Evolutionary conservation across 768 basidiomycete genomes (phyloP).

Genomic region (Psilocybe sp.): DNA sequence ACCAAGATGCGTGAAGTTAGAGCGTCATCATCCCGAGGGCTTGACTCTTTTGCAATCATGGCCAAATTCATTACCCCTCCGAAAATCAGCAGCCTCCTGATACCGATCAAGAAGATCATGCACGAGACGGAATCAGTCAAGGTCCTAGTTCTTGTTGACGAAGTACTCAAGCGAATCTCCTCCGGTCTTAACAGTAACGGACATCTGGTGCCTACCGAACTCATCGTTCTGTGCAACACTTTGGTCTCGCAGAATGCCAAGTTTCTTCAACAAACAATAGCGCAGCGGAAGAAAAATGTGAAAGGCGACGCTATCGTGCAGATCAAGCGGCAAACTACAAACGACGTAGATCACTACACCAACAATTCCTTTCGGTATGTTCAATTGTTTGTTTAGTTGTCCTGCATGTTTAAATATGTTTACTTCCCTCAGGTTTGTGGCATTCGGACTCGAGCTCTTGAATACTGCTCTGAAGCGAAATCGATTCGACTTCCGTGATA

Average conservation of each 20-base stretch:
- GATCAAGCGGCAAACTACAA: conserved; percentile 59
- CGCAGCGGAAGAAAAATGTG: conserved; percentile 30
- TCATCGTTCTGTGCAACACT: conserved; percentile 83
- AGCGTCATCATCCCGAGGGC: conserved; percentile 74
- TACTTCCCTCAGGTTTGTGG: conserved; percentile 61
- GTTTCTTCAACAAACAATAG: conserved; percentile 67
- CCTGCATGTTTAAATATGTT: no score
- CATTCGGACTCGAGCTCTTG: conserved; percentile 90
- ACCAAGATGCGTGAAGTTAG: conserved; percentile 93
- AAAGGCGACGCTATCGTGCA: conserved; percentile 72
- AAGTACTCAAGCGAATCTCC: conserved; percentile 80
- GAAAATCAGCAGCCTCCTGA: conserved; percentile 72
- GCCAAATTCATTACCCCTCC: conserved; percentile 76
- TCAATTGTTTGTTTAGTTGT: no score
- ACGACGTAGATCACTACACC: conserved; percentile 66
- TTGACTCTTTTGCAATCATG: conserved; percentile 82
- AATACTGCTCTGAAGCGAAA: conserved; percentile 82
- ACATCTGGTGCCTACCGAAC: conserved; percentile 62
- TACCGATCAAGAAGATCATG: conserved; percentile 81
- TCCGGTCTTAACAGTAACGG: conserved; percentile 83
- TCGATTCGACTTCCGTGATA: conserved; percentile 81
- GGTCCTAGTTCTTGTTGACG: conserved; percentile 82
- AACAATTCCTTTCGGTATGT: conserved; percentile 85
- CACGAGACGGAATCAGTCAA: conserved; percentile 80
- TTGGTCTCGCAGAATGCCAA: conserved; percentile 87